Evolutionary conservation across 805 yeast genomes (phyloP).

Genomic region (Ogataea pilisensis): DNA sequence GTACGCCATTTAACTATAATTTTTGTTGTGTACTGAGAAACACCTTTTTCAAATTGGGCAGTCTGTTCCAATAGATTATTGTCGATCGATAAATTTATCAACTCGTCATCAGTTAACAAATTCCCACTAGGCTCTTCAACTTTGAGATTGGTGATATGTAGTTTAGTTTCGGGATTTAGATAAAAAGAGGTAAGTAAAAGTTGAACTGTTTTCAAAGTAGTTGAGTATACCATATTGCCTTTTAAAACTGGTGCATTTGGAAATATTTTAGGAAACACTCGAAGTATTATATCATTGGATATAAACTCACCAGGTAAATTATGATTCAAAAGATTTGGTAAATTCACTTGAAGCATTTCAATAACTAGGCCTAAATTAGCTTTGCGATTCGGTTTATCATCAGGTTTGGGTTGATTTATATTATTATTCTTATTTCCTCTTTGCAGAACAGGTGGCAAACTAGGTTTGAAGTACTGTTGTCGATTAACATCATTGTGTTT

Average conservation of each 20-base stretch:
- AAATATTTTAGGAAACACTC: conserved; percentile 54
- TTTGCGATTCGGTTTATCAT: conserved; percentile 27
- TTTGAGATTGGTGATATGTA: conserved; percentile 47
- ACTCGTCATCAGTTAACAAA: conserved; percentile 22
- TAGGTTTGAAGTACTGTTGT: conserved; percentile 1
- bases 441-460: background rate
- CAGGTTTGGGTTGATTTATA: background rate
- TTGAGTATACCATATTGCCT: conserved; percentile 52
- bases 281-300: conserved; percentile 43
- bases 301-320: conserved; percentile 42
- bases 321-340: conserved; percentile 48
- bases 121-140: conserved; percentile 28
- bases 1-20: conserved; percentile 55
- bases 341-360: conserved; percentile 40
- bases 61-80: conserved; percentile 16
- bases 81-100: conserved; percentile 25
- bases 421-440: too few species aligned
- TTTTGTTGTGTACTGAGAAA: conserved; percentile 43
- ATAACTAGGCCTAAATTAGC: conserved; percentile 55
- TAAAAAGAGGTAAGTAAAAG: conserved; percentile 50
- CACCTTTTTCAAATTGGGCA: conserved; percentile 7
- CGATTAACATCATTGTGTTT: too few species aligned
- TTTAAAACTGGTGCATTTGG: conserved; percentile 52
- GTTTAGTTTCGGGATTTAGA: conserved; percentile 45
- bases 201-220: conserved; percentile 55